Base-by-base conservation (phyloP, 495 filamentous ascomycete genomes). In the Glarea lozoyensis region DNA sequence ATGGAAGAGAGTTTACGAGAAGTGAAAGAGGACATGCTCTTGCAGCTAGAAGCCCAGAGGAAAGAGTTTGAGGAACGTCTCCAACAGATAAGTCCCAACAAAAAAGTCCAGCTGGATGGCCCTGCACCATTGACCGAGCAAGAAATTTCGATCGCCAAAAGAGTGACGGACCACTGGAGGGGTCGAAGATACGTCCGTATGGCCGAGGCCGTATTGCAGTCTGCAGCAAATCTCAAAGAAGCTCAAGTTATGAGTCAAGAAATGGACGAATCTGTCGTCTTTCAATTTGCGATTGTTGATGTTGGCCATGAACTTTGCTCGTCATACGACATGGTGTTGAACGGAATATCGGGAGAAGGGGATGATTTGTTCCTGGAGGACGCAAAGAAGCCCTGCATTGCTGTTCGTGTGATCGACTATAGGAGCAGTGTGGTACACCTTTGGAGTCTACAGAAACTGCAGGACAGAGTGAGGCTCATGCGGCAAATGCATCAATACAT, bases 171-270 rank as follows among this genome's bases (percentile, higher is more conserved):
- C 50, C 83, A 83, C 48, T 99, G 92, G 92, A 76, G 80, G 35
- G 70, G 83, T 52, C 79, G 86, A 23, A 87, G 81, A 51, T 95
- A 93, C 50, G 85, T 97, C 37, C 80, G 80, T 40, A 94, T 99
- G 84, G 87, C 89, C n/a, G 92, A 96, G 60, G 79, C 81, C 11
- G 78, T 97, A 21, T 61, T 98, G 18, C 86, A 93, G 51, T 78
- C 93, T 61, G 90, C 90, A 6, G 78, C 84, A 10, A 77, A 77
- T 25, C 63, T 97, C 30, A 98, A 98, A 60, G 92, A 98, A 59
- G 93, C 90, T 3, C 92, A 98, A 58, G 79, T 98, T 37, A 90
- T 98, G 84, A 96, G 93, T 64, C 87, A 94, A 45, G 87, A 88
- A 48, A 85, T 98, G 73, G 88, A 92, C 52, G 92, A 95, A 63